Percentiles rank a stretch among this genome's conserved stretches.
Conservation (phyloP, 768 basidiomycete species). For the Cystofilobasidium ferigula region DNA sequence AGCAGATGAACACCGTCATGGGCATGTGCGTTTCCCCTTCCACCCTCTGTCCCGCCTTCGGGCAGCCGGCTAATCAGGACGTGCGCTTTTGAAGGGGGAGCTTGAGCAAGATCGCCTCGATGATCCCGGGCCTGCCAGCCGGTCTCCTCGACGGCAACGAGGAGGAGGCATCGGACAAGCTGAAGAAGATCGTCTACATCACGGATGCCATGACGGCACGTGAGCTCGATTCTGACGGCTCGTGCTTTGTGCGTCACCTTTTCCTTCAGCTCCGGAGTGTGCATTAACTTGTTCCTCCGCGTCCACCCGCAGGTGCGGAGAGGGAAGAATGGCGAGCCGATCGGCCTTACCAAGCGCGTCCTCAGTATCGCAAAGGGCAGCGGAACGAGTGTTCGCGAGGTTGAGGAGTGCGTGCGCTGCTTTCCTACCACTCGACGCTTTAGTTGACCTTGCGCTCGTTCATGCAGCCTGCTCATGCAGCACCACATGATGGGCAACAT, state of each 20-base stretch:
- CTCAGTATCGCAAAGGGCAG: conserved; percentile 82
- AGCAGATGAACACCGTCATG: conserved; percentile 96
- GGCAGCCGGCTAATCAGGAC: conserved; percentile 12
- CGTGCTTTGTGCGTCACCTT: conserved; percentile 60
- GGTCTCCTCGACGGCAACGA: conserved; percentile 76
- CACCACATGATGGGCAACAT: conserved; percentile 98
- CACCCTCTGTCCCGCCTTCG: not conserved
- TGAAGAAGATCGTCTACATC: conserved; percentile 98
- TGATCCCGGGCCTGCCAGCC: conserved; percentile 94
- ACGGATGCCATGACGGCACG: conserved; percentile 91
- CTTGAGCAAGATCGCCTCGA: conserved; percentile 91
- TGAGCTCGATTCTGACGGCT: conserved; percentile 91
- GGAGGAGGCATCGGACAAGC: conserved; percentile 75
- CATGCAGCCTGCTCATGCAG: conserved; percentile 63
- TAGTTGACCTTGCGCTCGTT: too few relatives aligned
- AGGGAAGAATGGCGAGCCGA: conserved; percentile 36
- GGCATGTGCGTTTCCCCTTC: conserved; percentile 59
- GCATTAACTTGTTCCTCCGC: not conserved
- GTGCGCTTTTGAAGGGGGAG: conserved; percentile 75
- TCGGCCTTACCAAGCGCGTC: conserved; percentile 78
- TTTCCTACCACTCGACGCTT: too few relatives aligned
- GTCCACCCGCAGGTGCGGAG: conserved; percentile 31
- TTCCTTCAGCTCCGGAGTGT: not conserved
- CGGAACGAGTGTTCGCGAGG: conserved; percentile 88
- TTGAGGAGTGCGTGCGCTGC: conserved; percentile 56